phyloP scores from a whole-genome alignment of 2,329 filamentous ascomycete species.

The Ophiostoma triangulosporum region DNA sequence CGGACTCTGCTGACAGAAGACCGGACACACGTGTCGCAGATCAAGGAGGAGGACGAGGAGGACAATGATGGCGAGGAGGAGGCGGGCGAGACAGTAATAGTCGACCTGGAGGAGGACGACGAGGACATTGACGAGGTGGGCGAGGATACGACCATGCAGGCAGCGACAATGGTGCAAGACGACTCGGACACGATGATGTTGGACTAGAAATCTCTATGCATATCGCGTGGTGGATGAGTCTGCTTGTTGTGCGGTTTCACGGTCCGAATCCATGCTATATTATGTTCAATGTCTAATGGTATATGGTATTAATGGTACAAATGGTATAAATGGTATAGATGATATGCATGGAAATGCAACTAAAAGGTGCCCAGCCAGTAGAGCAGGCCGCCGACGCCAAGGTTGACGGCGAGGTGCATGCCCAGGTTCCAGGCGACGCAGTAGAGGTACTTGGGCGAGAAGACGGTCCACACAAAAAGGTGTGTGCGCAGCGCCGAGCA shows the following conservation, averaged over 20 bases:
- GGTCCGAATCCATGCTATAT: background rate
- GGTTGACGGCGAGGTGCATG: constrained; percentile 64
- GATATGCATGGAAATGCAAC: too few relatives aligned
- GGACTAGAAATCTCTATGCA: background rate
- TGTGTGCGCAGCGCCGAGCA: constrained; percentile 76
- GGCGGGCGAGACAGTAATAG: constrained; percentile 15
- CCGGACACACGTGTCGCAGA: constrained; percentile 29
- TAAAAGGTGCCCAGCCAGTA: constrained; percentile 33
- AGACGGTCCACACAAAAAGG: constrained; percentile 97
- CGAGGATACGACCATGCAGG: constrained; percentile 22
- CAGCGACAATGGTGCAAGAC: constrained; percentile 3
- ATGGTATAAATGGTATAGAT: too few relatives aligned
- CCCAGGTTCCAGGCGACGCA: constrained; percentile 76
- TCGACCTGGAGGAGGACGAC: constrained; percentile 4
- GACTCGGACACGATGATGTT: constrained; percentile 11
- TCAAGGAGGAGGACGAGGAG: constrained; percentile 36
- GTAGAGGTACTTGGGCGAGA: constrained; percentile 92
- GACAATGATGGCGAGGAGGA: constrained; percentile 28
- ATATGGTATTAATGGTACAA: too few relatives aligned
- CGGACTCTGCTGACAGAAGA: constrained; percentile 21
- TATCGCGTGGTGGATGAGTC: background rate
- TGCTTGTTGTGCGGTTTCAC: too few relatives aligned
- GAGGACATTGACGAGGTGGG: constrained; percentile 18
- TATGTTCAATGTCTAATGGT: too few relatives aligned
- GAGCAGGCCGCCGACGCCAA: constrained; percentile 45